These are phyloP conservation scores for Saprolegnia diclina DNA, from an alignment of 352 stramenopile species.

Conservation along the genomic window DNA sequence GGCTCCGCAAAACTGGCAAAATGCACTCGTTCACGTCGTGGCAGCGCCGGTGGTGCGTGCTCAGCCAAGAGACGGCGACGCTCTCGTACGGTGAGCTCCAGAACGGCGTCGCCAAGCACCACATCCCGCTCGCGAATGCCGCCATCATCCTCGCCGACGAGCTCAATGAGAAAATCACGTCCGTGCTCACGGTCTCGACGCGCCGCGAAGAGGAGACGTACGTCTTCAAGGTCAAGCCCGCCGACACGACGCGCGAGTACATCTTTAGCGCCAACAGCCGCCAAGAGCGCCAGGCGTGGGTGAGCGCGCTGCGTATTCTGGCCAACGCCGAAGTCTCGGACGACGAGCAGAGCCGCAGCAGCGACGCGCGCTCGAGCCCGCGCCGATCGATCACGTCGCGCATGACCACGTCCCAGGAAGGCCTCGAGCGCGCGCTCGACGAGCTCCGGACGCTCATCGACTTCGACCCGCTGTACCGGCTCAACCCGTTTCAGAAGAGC, in stretches of 20 bases:
- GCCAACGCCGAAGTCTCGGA: conserved; percentile 52
- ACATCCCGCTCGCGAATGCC: conserved; percentile 61
- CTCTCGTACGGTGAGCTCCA: conserved; percentile 77
- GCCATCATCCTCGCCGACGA: conserved; percentile 63
- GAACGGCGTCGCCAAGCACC: conserved; percentile 47
- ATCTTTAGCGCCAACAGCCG: conserved; percentile 80
- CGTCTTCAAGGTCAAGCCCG: conserved; percentile 76
- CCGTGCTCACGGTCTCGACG: conserved; percentile 71
- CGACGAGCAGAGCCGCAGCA: not conserved
- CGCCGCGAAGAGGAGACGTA: conserved; percentile 72
- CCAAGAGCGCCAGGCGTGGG: conserved; percentile 83
- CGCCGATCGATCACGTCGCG: not conserved
- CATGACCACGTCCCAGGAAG: not conserved
- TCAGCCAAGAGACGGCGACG: conserved; percentile 71
- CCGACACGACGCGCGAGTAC: conserved; percentile 74
- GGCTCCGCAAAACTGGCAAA: conserved; percentile 76
- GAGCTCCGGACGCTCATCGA: conserved; percentile 74
- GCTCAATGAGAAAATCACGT: conserved; percentile 80
- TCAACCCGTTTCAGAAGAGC: conserved; percentile 77
- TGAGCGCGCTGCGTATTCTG: conserved; percentile 75
- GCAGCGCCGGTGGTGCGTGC: conserved; percentile 70
- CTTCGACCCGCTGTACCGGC: conserved; percentile 70
- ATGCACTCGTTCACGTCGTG: conserved; percentile 70
- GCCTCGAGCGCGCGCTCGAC: conserved; percentile 1
- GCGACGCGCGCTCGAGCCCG: not conserved